Evolutionary conservation across 2,329 filamentous ascomycete genomes (phyloP).

Genomic region (Fusarium secorum): DNA sequence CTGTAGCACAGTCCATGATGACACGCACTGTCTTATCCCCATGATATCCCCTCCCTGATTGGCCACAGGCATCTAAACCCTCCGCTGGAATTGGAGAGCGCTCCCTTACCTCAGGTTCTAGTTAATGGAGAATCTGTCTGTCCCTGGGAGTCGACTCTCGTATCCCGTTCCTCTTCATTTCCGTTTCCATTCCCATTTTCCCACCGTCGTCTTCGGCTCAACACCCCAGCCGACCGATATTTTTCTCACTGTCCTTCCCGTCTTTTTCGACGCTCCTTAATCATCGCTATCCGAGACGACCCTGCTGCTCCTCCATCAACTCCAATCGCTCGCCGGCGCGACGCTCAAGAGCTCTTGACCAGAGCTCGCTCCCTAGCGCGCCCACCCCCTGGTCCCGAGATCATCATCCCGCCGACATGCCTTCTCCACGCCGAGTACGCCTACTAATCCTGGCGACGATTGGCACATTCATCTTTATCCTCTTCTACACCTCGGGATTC

Average conservation of each 20-base stretch:
- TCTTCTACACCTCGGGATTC: conserved; percentile 76
- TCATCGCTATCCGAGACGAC: background rate
- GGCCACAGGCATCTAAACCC: conserved; percentile 8
- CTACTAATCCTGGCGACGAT: conserved; percentile 71
- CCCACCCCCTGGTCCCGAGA: conserved; percentile 18
- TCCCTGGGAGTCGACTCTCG: conserved; percentile 21
- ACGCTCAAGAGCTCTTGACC: conserved; percentile 22
- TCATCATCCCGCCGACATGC: conserved; percentile 58
- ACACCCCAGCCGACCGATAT: conserved; percentile 15
- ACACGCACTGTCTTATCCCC: conserved; percentile 3
- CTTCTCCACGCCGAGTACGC: conserved; percentile 74
- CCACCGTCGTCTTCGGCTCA: conserved; percentile 4
- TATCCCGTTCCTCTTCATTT: conserved; percentile 18
- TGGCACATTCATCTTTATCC: conserved; percentile 69
- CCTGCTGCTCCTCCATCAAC: background rate
- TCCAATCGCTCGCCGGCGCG: background rate
- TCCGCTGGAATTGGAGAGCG: conserved; percentile 23
- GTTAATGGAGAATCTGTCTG: conserved; percentile 6
- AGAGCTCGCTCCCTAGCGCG: conserved; percentile 44
- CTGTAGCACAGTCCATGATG: conserved; percentile 12
- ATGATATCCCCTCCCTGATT: conserved; percentile 8
- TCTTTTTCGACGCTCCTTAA: conserved; percentile 4
- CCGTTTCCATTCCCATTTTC: conserved; percentile 2
- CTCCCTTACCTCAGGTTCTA: conserved; percentile 29
- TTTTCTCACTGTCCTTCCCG: conserved; percentile 13